Conservation (phyloP, 208 protist genomes). For the Tritrichomonas foetus region DNA sequence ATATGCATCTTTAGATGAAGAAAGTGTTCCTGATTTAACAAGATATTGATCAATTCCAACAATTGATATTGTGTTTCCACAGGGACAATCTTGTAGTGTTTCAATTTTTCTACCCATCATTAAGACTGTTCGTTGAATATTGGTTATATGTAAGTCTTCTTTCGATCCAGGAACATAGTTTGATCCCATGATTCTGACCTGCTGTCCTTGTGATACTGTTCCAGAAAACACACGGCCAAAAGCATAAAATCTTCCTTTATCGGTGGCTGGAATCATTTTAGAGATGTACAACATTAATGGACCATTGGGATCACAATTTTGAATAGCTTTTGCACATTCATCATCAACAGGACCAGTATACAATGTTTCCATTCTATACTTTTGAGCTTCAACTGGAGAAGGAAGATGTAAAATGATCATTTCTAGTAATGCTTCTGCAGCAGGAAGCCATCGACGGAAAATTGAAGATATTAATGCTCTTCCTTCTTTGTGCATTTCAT, state of each 20-base stretch:
- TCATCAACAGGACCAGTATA: slow-evolving; percentile 93
- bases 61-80: slow-evolving; percentile 93
- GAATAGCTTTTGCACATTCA: slow-evolving; percentile 73
- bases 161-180: slow-evolving; percentile 92
- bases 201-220: slow-evolving; percentile 80
- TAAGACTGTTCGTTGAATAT: slow-evolving; percentile 78
- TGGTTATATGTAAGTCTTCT: slow-evolving; percentile 75
- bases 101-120: slow-evolving; percentile 91
- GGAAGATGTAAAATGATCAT: slow-evolving; percentile 97
- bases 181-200: slow-evolving; percentile 93
- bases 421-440: slow-evolving; percentile 90
- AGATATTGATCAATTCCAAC: slow-evolving; percentile 98
- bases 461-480: background rate
- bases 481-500: background rate
- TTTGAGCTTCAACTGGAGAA: slow-evolving; percentile 87
- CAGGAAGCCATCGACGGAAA: slow-evolving; percentile 58
- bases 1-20: slow-evolving; percentile 67
- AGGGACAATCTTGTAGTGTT: slow-evolving; percentile 89
- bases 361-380: slow-evolving; percentile 82
- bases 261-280: slow-evolving; percentile 97
- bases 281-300: slow-evolving; percentile 97
- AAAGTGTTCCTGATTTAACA: slow-evolving; percentile 95
- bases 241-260: slow-evolving; percentile 93
- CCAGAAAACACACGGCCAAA: slow-evolving; percentile 94
- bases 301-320: slow-evolving; percentile 79